phyloP scores from a whole-genome alignment of 2,329 filamentous ascomycete species.

The Pestalotiopsis sp. region DNA sequence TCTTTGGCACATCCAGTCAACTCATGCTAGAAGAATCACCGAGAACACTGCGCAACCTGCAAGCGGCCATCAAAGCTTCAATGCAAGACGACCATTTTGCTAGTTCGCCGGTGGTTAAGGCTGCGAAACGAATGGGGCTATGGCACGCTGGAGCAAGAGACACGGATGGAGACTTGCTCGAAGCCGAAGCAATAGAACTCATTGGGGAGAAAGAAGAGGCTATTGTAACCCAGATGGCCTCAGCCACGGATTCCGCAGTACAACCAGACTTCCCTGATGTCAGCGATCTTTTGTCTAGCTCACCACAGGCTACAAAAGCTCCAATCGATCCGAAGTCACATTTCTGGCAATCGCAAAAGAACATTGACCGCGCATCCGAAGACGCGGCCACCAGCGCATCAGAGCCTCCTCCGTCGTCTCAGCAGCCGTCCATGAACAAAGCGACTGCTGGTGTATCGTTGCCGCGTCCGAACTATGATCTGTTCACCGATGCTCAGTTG shows the following conservation, averaged over 20 bases:
- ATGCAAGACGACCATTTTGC: constrained; percentile 39
- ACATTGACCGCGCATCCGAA: neutral
- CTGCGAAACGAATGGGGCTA: constrained; percentile 43
- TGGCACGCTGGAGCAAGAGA: constrained; percentile 76
- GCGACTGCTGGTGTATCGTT: neutral
- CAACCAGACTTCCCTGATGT: constrained; percentile 31
- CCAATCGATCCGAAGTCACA: constrained; percentile 17
- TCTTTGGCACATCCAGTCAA: constrained; percentile 88
- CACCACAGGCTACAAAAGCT: neutral
- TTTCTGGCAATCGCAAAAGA: constrained; percentile 20
- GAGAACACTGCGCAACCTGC: constrained; percentile 63
- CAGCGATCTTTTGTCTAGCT: constrained; percentile 22
- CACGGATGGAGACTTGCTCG: constrained; percentile 63
- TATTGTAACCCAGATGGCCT: neutral
- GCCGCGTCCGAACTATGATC: constrained; percentile 57
- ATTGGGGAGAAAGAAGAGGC: constrained; percentile 37
- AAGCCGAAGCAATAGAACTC: constrained; percentile 64
- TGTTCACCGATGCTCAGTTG: constrained; percentile 65
- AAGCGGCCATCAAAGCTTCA: constrained; percentile 63
- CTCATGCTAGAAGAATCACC: constrained; percentile 74
- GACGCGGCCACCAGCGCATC: neutral
- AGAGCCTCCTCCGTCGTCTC: constrained; percentile 2
- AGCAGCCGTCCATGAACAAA: constrained; percentile 1
- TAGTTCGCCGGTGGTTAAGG: constrained; percentile 24
- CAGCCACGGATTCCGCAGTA: constrained; percentile 17